Evolutionary conservation across 2,329 filamentous ascomycete genomes (phyloP), one percentile per base, ranked within the genome.

Genomic region (Chalara sp.): DNA sequence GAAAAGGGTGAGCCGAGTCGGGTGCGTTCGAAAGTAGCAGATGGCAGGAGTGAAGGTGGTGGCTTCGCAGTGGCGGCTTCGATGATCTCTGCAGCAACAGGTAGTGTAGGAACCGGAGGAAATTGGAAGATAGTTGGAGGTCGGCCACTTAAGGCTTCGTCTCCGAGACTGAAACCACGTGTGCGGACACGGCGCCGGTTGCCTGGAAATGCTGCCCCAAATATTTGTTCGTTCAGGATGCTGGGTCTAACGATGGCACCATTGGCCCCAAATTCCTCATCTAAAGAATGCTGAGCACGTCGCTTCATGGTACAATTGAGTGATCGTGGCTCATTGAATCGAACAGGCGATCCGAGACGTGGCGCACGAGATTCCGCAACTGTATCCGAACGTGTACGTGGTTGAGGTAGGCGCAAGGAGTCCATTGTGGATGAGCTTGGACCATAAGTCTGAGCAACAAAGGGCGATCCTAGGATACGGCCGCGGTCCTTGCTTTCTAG

Each of bases 1-100:
- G 72, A 68, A 55, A 84, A 84, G 0, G 81, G 81, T 5, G 81
- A 84, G 32, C 81, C 78, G 4, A 84, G 71, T 6, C 79, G 73
- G 11, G 72, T 54, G 13, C 49, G 51, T 10, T 55, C 55, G 40
- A 60, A 55, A 13, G 45, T 55, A 1, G 67, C 68, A 2, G 63
- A 64, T 1, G 64, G 61, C 6, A 70, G 67, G 21, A 66, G 54
- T 28, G 48, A 45, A 6, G 44, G 49, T 1, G 33, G 32, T 45
- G 43, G n/a, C 39, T 48, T 30, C 48, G 33, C 21, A 48, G 37
- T 35, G 56, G 49, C 6, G 48, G 37, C 8, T 30, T 50, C 48
- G 5, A 35, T 46, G 10, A 43, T 45, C 31, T 44, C 32, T 44
- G 46, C 32, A 44, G 32, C 6, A 11, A 31, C 7, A 11, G 31